Evolutionary conservation across 1,139 yeast species (phyloP).

Genomic region (Groenewaldozyma auringiensis): DNA sequence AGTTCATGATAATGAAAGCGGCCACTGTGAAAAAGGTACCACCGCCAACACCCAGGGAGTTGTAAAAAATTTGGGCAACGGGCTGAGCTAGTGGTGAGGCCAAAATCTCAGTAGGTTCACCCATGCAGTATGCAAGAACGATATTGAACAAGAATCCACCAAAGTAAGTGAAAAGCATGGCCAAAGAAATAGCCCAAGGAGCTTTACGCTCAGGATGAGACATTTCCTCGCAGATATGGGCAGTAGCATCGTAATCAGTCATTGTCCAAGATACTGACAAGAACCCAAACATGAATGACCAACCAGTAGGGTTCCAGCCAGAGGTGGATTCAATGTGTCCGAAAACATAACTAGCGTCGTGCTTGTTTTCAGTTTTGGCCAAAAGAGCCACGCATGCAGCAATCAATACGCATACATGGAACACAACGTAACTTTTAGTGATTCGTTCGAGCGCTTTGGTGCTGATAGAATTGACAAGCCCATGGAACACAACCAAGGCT

Average conservation of each 20-base stretch:
- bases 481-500: slow-evolving; percentile 36
- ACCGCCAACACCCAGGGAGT: slow-evolving; percentile 41
- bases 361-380: slow-evolving; percentile 24
- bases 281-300: slow-evolving; percentile 52
- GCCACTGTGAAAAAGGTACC: slow-evolving; percentile 53
- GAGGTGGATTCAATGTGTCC: slow-evolving; percentile 26
- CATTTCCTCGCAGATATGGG: slow-evolving; percentile 66
- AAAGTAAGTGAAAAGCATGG: slow-evolving; percentile 52
- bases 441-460: slow-evolving; percentile 35
- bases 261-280: slow-evolving; percentile 68
- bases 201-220: slow-evolving; percentile 57
- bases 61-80: slow-evolving; percentile 49
- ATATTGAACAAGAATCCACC: slow-evolving; percentile 57
- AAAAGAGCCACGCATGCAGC: slow-evolving; percentile 32
- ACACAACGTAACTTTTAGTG: slow-evolving; percentile 38
- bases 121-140: slow-evolving; percentile 58
- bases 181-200: slow-evolving; percentile 57
- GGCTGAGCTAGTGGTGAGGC: slow-evolving; percentile 60
- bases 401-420: slow-evolving; percentile 37
- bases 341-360: slow-evolving; percentile 30
- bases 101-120: slow-evolving; percentile 44
- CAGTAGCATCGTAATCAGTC: slow-evolving; percentile 70
- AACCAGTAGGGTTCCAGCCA: slow-evolving; percentile 47
- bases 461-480: slow-evolving; percentile 37
- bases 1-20: slow-evolving; percentile 40